Percentiles rank a stretch among this genome's conserved stretches.
These are phyloP conservation scores for Botrytis pseudocinerea DNA, from an alignment of 2,329 filamentous ascomycete genomes.

Conservation along the genomic window DNA sequence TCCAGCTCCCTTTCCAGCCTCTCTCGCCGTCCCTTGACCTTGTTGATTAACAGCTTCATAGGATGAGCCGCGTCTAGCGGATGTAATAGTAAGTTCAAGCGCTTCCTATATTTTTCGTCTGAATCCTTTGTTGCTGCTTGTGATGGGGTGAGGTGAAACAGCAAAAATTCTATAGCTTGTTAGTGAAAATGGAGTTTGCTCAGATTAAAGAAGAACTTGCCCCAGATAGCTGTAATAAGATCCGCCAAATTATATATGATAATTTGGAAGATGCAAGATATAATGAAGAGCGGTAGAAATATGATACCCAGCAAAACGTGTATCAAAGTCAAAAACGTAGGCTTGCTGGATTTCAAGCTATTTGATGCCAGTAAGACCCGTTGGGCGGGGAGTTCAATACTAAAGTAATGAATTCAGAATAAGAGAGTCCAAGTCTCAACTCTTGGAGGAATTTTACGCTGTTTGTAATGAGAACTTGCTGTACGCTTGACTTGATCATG, in stretches of 20 bases:
- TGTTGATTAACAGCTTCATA: neutral
- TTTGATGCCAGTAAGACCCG: neutral
- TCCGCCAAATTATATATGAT: neutral
- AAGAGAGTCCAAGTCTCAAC: neutral
- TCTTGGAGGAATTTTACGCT: neutral
- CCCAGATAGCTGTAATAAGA: neutral
- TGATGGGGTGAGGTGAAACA: neutral
- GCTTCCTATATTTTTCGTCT: neutral
- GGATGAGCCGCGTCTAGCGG: neutral
- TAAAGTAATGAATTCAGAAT: neutral
- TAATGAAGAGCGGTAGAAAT: neutral
- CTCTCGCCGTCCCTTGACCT: neutral
- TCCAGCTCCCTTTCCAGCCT: too few relatives aligned
- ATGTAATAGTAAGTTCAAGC: neutral
- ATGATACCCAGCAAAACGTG: neutral
- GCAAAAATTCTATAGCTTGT: neutral
- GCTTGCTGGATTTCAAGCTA: neutral
- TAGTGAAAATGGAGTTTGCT: neutral
- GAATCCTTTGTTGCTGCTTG: neutral
- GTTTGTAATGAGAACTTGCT: fast-evolving
- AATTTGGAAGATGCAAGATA: neutral
- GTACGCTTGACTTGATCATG: neutral
- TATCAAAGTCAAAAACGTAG: neutral
- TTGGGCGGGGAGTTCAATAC: neutral
- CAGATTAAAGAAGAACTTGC: neutral